These are phyloP conservation scores for Isabelozyma gotoi DNA, from an alignment of 805 yeast genomes.

Conservation along the genomic window DNA sequence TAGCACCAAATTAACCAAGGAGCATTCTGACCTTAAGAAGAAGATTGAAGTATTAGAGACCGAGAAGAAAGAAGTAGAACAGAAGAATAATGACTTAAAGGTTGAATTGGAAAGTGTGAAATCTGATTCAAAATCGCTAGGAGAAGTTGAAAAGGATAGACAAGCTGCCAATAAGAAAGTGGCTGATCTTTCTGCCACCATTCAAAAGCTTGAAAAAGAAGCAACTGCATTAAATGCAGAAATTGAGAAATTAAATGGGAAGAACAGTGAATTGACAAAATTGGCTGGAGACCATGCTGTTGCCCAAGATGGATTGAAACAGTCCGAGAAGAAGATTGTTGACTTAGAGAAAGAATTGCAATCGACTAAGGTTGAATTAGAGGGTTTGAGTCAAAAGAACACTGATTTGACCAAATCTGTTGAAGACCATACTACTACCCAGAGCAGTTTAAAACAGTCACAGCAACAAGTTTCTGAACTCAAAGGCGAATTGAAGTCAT, in stretches of 20 bases:
- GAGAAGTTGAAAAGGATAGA: not conserved
- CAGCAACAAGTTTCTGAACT: not conserved
- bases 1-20: not conserved
- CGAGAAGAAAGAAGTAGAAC: not conserved
- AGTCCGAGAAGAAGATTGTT: not conserved
- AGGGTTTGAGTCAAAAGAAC: not conserved
- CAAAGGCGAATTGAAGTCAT: not conserved
- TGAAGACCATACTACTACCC: not conserved
- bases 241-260: conserved; percentile 26
- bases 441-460: not conserved
- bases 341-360: conserved; percentile 1
- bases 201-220: conserved; percentile 46
- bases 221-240: conserved; percentile 25
- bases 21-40: not conserved
- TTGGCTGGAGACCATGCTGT: not conserved
- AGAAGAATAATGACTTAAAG: not conserved
- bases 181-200: conserved; percentile 16
- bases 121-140: not conserved
- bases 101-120: not conserved
- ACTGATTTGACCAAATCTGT: not conserved
- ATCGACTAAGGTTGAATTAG: not conserved
- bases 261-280: not conserved
- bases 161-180: conserved; percentile 2
- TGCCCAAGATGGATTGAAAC: not conserved
- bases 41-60: conserved; percentile 1